These are phyloP conservation scores for Termitomyces sp. DNA, from an alignment of 768 basidiomycete species.

Conservation along the genomic window DNA sequence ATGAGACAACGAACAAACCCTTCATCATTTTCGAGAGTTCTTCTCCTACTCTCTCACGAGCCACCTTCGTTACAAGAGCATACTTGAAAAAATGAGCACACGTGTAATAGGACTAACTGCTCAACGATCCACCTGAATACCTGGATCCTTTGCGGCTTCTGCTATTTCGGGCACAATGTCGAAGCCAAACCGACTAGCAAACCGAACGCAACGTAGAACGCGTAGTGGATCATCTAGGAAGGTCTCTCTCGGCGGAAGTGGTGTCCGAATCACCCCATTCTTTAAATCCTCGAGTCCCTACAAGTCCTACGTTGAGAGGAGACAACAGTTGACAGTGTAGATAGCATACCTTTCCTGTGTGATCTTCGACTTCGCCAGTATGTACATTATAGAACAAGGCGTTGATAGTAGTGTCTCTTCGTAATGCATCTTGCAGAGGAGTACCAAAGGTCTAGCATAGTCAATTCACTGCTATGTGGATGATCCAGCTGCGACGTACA, in stretches of 20 bases:
- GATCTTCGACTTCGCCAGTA: slow-evolving; percentile 79
- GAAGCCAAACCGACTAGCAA: slow-evolving; percentile 89
- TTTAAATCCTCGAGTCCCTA: slow-evolving; percentile 85
- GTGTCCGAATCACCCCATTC: slow-evolving; percentile 79
- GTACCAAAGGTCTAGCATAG: slow-evolving; percentile 77
- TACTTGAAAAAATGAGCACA: slow-evolving; percentile 32
- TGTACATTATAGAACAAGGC: slow-evolving; percentile 95
- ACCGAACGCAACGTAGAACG: slow-evolving; percentile 85
- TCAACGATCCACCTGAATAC: slow-evolving; percentile 49
- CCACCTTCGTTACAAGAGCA: slow-evolving; percentile 74
- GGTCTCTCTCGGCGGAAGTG: slow-evolving; percentile 79
- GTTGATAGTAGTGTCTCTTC: slow-evolving; percentile 95
- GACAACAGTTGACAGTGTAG: slow-evolving; percentile 2
- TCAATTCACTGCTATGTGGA: not conserved
- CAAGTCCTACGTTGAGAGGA: not conserved
- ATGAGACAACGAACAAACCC: slow-evolving; percentile 36
- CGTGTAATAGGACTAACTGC: not conserved
- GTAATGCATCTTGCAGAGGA: slow-evolving; percentile 82
- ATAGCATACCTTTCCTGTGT: slow-evolving; percentile 61
- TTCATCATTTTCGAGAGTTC: slow-evolving; percentile 94
- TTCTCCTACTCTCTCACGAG: slow-evolving; percentile 86
- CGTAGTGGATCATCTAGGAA: slow-evolving; percentile 94
- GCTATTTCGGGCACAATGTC: slow-evolving; percentile 63
- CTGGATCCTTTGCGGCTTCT: slow-evolving; percentile 52
- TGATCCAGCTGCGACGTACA: slow-evolving; percentile 20